Evolutionary conservation across 2,329 filamentous ascomycete genomes (phyloP).

Genomic region (Cryphonectria carpinicola): DNA sequence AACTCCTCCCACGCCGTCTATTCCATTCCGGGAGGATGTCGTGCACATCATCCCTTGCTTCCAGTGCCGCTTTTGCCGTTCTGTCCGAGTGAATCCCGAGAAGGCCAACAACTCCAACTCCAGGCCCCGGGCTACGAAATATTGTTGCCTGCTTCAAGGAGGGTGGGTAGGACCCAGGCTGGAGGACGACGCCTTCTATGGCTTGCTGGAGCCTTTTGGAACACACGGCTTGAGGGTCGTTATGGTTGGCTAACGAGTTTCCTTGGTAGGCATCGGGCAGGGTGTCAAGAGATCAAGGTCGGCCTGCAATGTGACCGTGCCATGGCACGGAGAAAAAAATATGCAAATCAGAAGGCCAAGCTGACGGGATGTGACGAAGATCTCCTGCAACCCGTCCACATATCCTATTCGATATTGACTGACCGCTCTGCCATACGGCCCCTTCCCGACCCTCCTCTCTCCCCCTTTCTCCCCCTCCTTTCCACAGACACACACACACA

Average conservation of each 20-base stretch:
- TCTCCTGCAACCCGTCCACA: not conserved
- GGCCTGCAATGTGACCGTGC: not conserved
- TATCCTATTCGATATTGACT: not conserved
- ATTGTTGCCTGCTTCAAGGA: not conserved
- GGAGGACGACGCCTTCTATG: not conserved
- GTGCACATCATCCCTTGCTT: not conserved
- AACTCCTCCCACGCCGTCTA: not conserved
- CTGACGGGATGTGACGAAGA: not conserved
- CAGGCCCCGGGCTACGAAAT: not conserved
- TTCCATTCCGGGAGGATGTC: not conserved
- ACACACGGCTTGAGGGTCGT: not conserved
- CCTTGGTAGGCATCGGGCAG: not conserved
- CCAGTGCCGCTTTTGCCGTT: conserved; percentile 2
- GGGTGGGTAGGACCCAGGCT: not conserved
- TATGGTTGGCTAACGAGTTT: not conserved
- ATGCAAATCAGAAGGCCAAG: not conserved
- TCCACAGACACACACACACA: too few relatives aligned
- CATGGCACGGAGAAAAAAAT: not conserved
- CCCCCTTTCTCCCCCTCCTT: too few relatives aligned
- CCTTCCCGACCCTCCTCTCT: too few relatives aligned
- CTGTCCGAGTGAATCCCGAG: conserved; percentile 4
- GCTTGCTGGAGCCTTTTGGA: not conserved
- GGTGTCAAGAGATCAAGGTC: not conserved
- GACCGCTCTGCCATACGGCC: too few relatives aligned
- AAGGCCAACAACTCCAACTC: not conserved